Conservation (phyloP, 192 early-diverging fungal genomes). For the Haplosporangium gracile region DNA sequence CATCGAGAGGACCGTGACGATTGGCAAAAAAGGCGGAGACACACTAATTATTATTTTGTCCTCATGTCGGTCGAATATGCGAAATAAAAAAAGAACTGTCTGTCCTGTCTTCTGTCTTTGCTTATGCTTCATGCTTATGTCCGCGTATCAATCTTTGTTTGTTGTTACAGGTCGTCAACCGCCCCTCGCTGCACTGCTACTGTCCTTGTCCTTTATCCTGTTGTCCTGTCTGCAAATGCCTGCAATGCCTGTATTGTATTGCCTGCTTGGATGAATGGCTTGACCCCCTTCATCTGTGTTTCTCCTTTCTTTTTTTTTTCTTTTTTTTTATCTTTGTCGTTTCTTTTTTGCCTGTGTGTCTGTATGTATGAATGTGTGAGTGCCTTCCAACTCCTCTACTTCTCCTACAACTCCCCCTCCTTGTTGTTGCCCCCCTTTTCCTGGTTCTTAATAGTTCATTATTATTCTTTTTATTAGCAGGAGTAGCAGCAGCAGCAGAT, state of each 20-base stretch:
- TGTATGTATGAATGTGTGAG: background rate
- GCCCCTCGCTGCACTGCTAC: background rate
- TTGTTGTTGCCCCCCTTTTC: background rate
- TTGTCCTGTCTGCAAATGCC: too few relatives aligned
- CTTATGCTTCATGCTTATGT: too few relatives aligned
- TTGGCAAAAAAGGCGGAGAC: slow-evolving; percentile 8
- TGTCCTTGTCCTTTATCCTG: too few relatives aligned
- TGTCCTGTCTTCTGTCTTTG: too few relatives aligned
- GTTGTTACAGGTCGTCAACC: background rate
- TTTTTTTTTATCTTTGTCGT: background rate
- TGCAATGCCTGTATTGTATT: background rate
- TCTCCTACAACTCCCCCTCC: background rate
- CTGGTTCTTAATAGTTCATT: background rate
- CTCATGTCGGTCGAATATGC: too few relatives aligned
- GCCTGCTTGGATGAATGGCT: background rate
- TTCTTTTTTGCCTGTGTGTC: background rate
- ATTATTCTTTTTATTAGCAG: too few relatives aligned
- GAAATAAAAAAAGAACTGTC: too few relatives aligned
- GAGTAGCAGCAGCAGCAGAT: too few relatives aligned
- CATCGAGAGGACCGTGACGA: background rate
- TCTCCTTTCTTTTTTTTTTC: background rate
- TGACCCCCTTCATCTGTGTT: slow-evolving; percentile 1
- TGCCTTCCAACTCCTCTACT: background rate
- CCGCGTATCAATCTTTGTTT: too few relatives aligned
- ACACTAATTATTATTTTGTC: background rate